These are phyloP conservation scores for Leishmania tropica DNA, from an alignment of 208 protist species.

Conservation along the genomic window DNA sequence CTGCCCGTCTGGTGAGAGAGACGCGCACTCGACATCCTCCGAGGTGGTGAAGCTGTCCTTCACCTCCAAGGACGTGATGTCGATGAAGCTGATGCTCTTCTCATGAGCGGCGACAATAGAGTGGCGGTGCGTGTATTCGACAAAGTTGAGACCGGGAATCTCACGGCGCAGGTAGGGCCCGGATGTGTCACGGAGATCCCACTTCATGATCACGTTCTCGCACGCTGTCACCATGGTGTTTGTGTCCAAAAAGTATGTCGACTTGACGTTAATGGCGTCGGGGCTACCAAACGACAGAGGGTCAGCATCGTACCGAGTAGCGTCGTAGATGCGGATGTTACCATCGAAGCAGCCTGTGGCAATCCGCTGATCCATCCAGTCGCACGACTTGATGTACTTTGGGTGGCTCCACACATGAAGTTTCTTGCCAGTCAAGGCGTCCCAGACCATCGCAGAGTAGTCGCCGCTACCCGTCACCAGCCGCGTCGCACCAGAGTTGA, in stretches of 20 bases:
- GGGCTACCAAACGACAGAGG: conserved; percentile 70
- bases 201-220: conserved; percentile 88
- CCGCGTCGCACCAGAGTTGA: conserved; percentile 85
- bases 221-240: conserved; percentile 87
- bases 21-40: conserved; percentile 90
- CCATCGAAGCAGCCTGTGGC: conserved; percentile 92
- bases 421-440: conserved; percentile 90
- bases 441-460: conserved; percentile 94
- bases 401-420: conserved; percentile 90
- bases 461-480: conserved; percentile 94
- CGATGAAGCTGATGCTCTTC: conserved; percentile 89
- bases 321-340: conserved; percentile 92
- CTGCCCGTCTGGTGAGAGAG: conserved; percentile 84
- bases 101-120: conserved; percentile 84
- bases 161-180: conserved; percentile 78
- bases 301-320: conserved; percentile 76
- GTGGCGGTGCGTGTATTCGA: conserved; percentile 89
- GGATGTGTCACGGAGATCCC: conserved; percentile 90
- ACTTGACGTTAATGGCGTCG: conserved; percentile 77
- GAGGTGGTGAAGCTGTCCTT: conserved; percentile 73
- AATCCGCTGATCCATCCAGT: conserved; percentile 88
- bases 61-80: conserved; percentile 81
- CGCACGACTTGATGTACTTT: conserved; percentile 95
- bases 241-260: conserved; percentile 85
- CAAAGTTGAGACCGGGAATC: conserved; percentile 85